phyloP scores from a whole-genome alignment of 1,284 basidiomycete genomes.

The Cutaneotrichosporon mucoides region DNA sequence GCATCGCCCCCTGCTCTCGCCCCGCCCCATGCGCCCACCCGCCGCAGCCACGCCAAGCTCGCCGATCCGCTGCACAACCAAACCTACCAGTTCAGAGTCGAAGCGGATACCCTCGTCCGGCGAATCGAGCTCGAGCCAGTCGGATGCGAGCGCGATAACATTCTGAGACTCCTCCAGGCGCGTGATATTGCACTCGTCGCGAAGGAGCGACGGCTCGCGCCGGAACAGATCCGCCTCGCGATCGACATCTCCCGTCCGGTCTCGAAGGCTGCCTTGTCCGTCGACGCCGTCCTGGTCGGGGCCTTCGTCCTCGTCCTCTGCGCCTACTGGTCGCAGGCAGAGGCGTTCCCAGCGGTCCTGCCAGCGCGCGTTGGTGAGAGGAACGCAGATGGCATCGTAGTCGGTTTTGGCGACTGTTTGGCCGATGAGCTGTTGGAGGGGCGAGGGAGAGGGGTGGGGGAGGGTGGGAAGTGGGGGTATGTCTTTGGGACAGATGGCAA shows the following conservation, averaged over 20 bases:
- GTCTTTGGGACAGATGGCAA: constrained; percentile 31
- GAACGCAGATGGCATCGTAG: constrained; percentile 64
- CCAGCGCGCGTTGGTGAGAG: constrained; percentile 83
- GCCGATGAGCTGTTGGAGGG: constrained; percentile 35
- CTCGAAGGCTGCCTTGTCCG: constrained; percentile 4
- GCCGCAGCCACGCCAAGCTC: neutral
- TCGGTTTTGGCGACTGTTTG: constrained; percentile 45
- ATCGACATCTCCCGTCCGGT: constrained; percentile 51
- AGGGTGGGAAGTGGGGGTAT: constrained; percentile 32
- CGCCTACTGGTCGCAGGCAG: constrained; percentile 59
- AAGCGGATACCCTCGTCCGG: constrained; percentile 90
- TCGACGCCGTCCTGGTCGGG: constrained; percentile 14
- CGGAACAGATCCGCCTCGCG: constrained; percentile 85
- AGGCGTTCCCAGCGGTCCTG: constrained; percentile 80
- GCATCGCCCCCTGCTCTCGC: no score
- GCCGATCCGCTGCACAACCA: neutral
- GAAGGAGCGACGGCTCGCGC: constrained; percentile 68
- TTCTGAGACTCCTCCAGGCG: constrained; percentile 83
- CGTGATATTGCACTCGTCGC: constrained; percentile 84
- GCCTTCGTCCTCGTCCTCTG: constrained; percentile 52
- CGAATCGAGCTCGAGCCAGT: constrained; percentile 94
- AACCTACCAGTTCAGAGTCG: constrained; percentile 85
- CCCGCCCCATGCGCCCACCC: neutral
- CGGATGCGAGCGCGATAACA: constrained; percentile 72
- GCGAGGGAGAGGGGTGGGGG: constrained; percentile 36